Conservation (phyloP, 495 filamentous ascomycete genomes). For the Aspergillus egyptiacus region DNA sequence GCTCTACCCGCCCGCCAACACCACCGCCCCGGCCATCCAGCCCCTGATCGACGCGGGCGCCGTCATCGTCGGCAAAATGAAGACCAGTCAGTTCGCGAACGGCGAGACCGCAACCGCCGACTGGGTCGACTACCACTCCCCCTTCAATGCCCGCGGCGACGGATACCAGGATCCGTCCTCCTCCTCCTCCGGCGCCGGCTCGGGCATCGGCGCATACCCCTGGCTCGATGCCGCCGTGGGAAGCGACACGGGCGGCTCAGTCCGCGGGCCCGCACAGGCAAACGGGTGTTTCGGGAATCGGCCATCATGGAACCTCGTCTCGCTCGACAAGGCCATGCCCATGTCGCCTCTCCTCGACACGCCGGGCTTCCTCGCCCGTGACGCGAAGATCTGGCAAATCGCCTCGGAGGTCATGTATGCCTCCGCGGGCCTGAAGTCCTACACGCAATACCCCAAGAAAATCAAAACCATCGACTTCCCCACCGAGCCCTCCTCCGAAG, state of each 20-base stretch:
- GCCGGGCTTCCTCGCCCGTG: conserved; percentile 42
- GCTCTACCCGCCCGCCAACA: conserved; percentile 27
- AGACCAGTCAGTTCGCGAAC: conserved; percentile 42
- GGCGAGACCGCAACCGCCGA: conserved; percentile 32
- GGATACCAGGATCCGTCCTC: conserved; percentile 38
- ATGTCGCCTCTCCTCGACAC: conserved; percentile 43
- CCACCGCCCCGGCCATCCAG: conserved; percentile 31
- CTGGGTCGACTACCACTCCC: conserved; percentile 39
- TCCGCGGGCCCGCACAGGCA: conserved; percentile 24
- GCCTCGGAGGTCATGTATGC: conserved; percentile 37
- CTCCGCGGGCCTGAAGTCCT: not conserved
- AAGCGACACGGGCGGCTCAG: conserved; percentile 41
- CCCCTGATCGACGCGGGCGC: conserved; percentile 38
- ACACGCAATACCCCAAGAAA: not conserved
- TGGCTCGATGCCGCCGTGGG: conserved; percentile 45
- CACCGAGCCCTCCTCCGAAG: not conserved
- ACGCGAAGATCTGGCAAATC: conserved; percentile 44
- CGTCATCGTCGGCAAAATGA: conserved; percentile 45
- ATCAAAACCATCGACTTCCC: conserved; percentile 4
- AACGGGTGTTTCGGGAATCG: conserved; percentile 25
- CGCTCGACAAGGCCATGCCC: conserved; percentile 36
- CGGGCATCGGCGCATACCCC: conserved; percentile 32
- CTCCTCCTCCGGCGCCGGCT: conserved; percentile 35
- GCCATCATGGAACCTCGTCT: conserved; percentile 19
- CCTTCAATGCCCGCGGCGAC: conserved; percentile 42